Conservation (phyloP, 2,329 filamentous ascomycete species). For the Allantophomopsis cytisporea region DNA sequence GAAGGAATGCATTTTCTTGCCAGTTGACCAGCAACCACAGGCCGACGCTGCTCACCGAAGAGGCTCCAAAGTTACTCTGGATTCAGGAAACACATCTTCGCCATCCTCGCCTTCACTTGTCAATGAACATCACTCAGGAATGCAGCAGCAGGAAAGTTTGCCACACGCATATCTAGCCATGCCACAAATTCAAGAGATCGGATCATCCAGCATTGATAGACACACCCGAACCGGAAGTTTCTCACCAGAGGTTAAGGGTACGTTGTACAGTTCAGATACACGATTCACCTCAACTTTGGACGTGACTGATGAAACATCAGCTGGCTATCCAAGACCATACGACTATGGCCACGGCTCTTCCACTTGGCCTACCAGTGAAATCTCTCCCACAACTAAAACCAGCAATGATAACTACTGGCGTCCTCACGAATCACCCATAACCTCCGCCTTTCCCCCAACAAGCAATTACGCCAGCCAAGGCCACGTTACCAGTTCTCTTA, state of each 20-base stretch:
- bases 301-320: neutral
- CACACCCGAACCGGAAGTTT: slow-evolving; percentile 18
- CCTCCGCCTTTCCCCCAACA: slow-evolving; percentile 27
- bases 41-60: slow-evolving; percentile 26
- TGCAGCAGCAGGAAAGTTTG: slow-evolving; percentile 25
- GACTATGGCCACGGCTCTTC: slow-evolving; percentile 5
- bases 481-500: slow-evolving; percentile 13
- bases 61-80: slow-evolving; percentile 22
- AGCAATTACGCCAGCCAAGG: slow-evolving; percentile 27
- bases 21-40: slow-evolving; percentile 64
- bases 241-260: slow-evolving; percentile 18
- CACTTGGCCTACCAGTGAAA: slow-evolving; percentile 7
- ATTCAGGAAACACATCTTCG: slow-evolving; percentile 28
- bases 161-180: slow-evolving; percentile 28
- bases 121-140: slow-evolving; percentile 8
- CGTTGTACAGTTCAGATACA: slow-evolving; percentile 1
- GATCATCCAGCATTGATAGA: slow-evolving; percentile 25
- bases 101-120: slow-evolving; percentile 28
- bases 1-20: slow-evolving; percentile 87
- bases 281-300: neutral
- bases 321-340: slow-evolving; percentile 6
- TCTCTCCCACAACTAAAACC: neutral
- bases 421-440: slow-evolving; percentile 32
- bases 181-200: slow-evolving; percentile 30
- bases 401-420: neutral